Conservation (phyloP, 208 protist genomes). For the Leptomonas pyrrhocoris region DNA sequence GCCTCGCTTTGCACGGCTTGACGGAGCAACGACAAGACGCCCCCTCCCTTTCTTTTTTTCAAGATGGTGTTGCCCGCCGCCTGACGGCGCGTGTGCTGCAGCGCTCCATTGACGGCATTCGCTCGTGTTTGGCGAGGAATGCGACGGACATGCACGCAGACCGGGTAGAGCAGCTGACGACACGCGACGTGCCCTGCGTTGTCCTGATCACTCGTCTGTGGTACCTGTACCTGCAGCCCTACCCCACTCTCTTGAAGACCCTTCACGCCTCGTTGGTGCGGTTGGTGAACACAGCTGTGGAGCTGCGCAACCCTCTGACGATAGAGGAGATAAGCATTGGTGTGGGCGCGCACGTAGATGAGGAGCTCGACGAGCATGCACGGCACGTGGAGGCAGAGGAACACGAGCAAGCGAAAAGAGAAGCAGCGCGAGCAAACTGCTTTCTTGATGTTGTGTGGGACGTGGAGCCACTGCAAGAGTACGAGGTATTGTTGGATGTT, state of each 20-base stretch:
- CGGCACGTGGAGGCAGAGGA: not conserved
- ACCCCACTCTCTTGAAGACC: not conserved
- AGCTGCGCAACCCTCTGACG: conserved; percentile 14
- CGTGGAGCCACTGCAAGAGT: conserved; percentile 12
- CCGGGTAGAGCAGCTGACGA: conserved; percentile 20
- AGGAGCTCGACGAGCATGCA: not conserved
- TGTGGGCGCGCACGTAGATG: not conserved
- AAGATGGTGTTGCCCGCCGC: conserved; percentile 5
- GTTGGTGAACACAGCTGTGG: conserved; percentile 12
- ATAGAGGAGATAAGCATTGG: not conserved
- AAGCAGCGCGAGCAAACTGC: not conserved
- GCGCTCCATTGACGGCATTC: conserved; percentile 14
- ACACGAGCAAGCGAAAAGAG: not conserved
- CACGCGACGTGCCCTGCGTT: conserved; percentile 24
- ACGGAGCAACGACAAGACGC: not conserved
- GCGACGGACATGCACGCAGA: conserved; percentile 22
- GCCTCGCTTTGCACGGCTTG: conserved; percentile 10
- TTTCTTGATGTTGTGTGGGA: conserved; percentile 31
- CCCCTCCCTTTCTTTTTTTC: not conserved
- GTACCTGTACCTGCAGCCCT: conserved; percentile 16
- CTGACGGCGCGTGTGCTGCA: conserved; percentile 19
- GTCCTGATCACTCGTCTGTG: conserved; percentile 28
- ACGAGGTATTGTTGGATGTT: conserved; percentile 5
- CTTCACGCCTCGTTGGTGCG: conserved; percentile 16
- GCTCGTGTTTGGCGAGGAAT: conserved; percentile 9